phyloP scores from a whole-genome alignment of 106 monocot species.

The Vanilla planifolia region DNA sequence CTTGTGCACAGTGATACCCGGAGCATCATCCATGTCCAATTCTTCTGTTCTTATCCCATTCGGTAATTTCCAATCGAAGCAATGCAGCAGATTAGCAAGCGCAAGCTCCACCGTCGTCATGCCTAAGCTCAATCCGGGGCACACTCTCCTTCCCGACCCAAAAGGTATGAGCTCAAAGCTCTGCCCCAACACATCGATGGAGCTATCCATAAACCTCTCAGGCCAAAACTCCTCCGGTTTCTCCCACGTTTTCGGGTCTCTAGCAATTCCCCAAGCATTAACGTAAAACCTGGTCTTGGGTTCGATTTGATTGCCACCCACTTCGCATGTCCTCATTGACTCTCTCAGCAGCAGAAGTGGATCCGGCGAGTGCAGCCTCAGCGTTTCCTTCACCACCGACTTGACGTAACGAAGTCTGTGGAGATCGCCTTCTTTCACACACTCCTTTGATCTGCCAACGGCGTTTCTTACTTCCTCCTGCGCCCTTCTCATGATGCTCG shows the following conservation, averaged over 20 bases:
- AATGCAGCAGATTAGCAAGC: constrained; percentile 22
- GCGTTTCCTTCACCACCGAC: constrained; percentile 24
- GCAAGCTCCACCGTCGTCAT: constrained; percentile 6
- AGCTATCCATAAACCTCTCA: constrained; percentile 12
- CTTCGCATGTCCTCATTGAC: neutral
- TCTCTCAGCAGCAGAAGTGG: constrained; percentile 26
- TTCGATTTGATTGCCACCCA: constrained; percentile 17
- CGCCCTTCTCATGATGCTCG: neutral
- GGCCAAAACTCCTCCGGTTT: constrained; percentile 12
- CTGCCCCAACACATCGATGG: constrained; percentile 16
- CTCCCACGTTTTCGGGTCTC: constrained; percentile 30
- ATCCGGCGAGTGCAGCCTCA: constrained; percentile 28
- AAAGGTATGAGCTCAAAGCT: constrained; percentile 27
- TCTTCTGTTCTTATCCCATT: constrained; percentile 9
- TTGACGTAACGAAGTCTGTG: constrained; percentile 14
- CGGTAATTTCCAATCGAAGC: constrained; percentile 20
- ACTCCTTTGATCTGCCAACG: neutral
- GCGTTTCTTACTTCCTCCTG: constrained; percentile 13
- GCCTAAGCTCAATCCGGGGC: constrained; percentile 8
- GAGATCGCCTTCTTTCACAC: constrained; percentile 1
- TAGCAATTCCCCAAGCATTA: constrained; percentile 34
- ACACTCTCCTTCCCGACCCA: constrained; percentile 17
- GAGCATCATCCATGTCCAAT: constrained; percentile 17
- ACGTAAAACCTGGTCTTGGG: constrained; percentile 15
- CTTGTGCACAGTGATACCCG: constrained; percentile 7